These are phyloP conservation scores for Colletotrichum godetiae DNA, from an alignment of 2,329 filamentous ascomycete genomes.

Conservation along the genomic window DNA sequence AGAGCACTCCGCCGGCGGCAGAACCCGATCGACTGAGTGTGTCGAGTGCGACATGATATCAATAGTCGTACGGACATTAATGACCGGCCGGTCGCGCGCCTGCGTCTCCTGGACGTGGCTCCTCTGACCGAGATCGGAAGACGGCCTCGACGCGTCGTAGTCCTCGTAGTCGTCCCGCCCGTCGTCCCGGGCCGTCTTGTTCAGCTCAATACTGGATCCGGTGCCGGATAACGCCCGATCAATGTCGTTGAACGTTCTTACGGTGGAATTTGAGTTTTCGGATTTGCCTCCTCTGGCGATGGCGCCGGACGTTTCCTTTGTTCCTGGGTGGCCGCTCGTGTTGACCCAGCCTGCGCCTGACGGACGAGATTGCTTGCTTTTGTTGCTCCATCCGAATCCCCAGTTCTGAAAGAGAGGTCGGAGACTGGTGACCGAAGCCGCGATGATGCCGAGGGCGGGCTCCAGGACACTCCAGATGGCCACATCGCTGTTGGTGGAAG, in stretches of 20 bases:
- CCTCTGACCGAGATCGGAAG: slow-evolving; percentile 27
- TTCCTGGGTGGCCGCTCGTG: not conserved
- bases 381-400: slow-evolving; percentile 38
- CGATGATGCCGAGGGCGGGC: slow-evolving; percentile 47
- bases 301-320: not conserved
- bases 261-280: slow-evolving; percentile 13
- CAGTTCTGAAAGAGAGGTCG: slow-evolving; percentile 45
- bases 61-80: slow-evolving; percentile 33
- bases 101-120: not conserved
- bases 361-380: slow-evolving; percentile 30
- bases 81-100: slow-evolving; percentile 2
- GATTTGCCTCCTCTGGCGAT: not conserved
- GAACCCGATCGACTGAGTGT: not conserved
- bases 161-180: not conserved
- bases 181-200: slow-evolving; percentile 15
- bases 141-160: slow-evolving; percentile 24
- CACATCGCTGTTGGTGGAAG: slow-evolving; percentile 42
- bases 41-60: slow-evolving; percentile 25
- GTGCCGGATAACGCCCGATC: slow-evolving; percentile 16
- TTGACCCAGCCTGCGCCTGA: slow-evolving; percentile 12
- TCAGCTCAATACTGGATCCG: slow-evolving; percentile 33
- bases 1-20: slow-evolving; percentile 12
- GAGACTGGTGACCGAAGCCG: slow-evolving; percentile 45
- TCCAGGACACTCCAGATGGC: slow-evolving; percentile 47
- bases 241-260: slow-evolving; percentile 20